These are phyloP conservation scores for Krasilnikovozyma curviuscula DNA, from an alignment of 768 basidiomycete species.

Conservation along the genomic window DNA sequence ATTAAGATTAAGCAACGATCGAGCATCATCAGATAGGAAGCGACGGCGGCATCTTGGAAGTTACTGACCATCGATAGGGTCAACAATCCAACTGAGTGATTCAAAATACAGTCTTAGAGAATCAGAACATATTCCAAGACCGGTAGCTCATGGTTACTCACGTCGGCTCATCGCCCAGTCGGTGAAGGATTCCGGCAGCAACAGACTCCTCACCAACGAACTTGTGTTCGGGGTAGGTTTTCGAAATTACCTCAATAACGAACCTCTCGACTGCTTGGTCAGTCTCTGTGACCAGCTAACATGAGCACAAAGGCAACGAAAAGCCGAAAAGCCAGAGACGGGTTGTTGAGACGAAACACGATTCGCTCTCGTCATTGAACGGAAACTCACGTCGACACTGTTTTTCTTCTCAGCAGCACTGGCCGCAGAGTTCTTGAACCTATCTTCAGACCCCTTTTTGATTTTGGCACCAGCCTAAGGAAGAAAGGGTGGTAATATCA, in stretches of 20 bases:
- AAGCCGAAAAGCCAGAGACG: neutral
- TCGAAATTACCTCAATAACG: neutral
- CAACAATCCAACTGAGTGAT: no score
- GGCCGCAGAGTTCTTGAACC: constrained; percentile 32
- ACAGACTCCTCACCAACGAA: constrained; percentile 89
- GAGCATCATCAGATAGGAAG: neutral
- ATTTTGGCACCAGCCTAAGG: constrained; percentile 20
- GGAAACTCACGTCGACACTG: constrained; percentile 43
- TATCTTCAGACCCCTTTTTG: constrained; percentile 47
- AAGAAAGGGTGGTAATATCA: neutral
- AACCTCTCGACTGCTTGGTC: constrained; percentile 43
- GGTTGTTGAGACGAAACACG: neutral
- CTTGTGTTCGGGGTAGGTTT: constrained; percentile 47
- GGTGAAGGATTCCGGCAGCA: constrained; percentile 45
- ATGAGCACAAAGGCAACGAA: neutral
- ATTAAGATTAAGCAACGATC: no score
- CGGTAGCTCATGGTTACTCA: no score
- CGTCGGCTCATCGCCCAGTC: constrained; percentile 70
- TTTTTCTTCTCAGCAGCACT: constrained; percentile 69
- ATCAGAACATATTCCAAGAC: no score
- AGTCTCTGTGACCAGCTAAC: constrained; percentile 70
- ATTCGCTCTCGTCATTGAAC: neutral
- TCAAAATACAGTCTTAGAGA: no score
- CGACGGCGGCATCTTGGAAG: constrained; percentile 29
- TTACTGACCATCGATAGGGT: constrained; percentile 58